Evolutionary conservation across 2,329 filamentous ascomycete species (phyloP).

Genomic region (Lecanicillium sp.): DNA sequence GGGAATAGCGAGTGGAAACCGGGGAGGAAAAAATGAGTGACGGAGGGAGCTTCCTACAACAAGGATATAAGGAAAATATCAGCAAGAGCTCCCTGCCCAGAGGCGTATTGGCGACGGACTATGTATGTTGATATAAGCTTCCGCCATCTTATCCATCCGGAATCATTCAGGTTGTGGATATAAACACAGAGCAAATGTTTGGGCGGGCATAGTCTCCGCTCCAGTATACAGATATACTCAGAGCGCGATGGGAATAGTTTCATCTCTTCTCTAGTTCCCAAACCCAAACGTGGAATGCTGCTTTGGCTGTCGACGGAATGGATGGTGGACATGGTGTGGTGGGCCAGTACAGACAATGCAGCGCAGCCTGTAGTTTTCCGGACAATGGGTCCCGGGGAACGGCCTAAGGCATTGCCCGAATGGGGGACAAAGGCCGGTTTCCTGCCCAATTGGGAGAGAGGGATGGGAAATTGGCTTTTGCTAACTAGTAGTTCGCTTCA

Average conservation of each 20-base stretch:
- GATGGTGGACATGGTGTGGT: neutral
- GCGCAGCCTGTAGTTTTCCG: neutral
- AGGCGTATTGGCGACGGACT: too few relatives aligned
- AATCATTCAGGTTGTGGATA: neutral
- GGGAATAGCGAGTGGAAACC: neutral
- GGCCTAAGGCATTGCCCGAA: too few relatives aligned
- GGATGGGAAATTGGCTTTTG: too few relatives aligned
- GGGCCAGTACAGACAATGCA: neutral
- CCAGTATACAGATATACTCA: neutral
- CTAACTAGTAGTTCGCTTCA: too few relatives aligned
- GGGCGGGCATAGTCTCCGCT: neutral
- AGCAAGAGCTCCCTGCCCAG: neutral
- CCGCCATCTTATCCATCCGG: neutral
- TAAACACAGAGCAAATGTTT: neutral
- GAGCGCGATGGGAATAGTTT: neutral
- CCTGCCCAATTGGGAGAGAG: too few relatives aligned
- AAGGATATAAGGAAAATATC: neutral
- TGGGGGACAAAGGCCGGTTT: neutral
- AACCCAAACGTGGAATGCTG: neutral
- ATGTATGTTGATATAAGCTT: neutral
- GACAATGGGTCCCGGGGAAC: neutral
- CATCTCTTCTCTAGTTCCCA: neutral
- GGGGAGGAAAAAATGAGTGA: neutral
- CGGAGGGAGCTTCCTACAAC: neutral
- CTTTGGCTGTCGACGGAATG: neutral